These are phyloP conservation scores for Zychaea mexicana DNA, from an alignment of 371 early-diverging fungal genomes.

Conservation along the genomic window DNA sequence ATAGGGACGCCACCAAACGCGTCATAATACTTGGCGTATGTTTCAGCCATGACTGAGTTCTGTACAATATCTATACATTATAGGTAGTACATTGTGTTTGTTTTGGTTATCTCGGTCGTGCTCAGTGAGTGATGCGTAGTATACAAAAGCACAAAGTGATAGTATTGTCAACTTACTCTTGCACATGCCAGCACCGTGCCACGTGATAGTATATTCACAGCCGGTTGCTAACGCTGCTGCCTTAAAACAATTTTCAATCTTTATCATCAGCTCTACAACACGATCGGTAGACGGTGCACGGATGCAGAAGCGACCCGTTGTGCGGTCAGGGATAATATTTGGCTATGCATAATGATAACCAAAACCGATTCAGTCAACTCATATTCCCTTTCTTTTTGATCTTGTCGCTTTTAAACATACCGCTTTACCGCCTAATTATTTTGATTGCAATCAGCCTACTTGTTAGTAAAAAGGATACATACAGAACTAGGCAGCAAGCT, in stretches of 20 bases:
- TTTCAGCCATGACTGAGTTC: slow-evolving; percentile 61
- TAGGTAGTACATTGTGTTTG: background rate
- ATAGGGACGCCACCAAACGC: slow-evolving; percentile 43
- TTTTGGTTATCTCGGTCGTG: no score
- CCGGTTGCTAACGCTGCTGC: slow-evolving; percentile 73
- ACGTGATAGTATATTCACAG: slow-evolving; percentile 58
- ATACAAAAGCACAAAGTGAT: no score
- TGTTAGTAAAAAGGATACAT: no score
- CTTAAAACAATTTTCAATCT: slow-evolving; percentile 60
- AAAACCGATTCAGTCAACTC: background rate
- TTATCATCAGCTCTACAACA: slow-evolving; percentile 46
- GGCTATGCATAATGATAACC: background rate
- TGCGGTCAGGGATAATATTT: slow-evolving; percentile 64
- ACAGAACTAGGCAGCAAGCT: slow-evolving; percentile 53
- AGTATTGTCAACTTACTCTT: slow-evolving; percentile 24
- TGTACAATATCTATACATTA: slow-evolving; percentile 40
- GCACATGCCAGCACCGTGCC: slow-evolving; percentile 46
- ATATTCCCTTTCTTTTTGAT: background rate
- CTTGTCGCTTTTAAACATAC: slow-evolving; percentile 36
- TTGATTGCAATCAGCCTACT: no score
- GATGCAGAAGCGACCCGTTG: slow-evolving; percentile 54
- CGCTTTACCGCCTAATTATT: slow-evolving; percentile 54
- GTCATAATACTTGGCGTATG: slow-evolving; percentile 57
- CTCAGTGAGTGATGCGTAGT: no score
- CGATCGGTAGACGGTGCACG: slow-evolving; percentile 54